phyloP scores from a whole-genome alignment of 495 filamentous ascomycete genomes.

The Neurospora intermedia region DNA sequence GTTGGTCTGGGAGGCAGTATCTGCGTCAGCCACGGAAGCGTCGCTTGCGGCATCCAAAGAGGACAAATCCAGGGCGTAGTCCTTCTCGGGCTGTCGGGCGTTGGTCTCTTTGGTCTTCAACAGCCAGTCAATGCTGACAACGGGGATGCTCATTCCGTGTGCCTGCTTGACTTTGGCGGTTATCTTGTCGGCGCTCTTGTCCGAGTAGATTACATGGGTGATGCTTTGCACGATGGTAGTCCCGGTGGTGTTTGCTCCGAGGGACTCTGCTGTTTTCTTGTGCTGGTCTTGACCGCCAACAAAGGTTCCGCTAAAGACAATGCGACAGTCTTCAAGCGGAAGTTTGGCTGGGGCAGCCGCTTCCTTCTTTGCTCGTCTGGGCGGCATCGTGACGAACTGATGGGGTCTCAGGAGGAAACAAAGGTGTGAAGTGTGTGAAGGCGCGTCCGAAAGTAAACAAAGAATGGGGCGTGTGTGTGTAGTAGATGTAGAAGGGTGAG shows the following conservation, averaged over 20 bases:
- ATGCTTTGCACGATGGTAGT: conserved; percentile 36
- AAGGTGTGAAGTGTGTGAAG: not conserved
- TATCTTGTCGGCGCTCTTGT: conserved; percentile 41
- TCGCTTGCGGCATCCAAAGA: not conserved
- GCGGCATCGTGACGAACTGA: conserved; percentile 13
- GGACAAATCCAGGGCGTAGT: conserved; percentile 4
- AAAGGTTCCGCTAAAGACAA: conserved; percentile 55
- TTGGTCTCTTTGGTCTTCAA: conserved; percentile 35
- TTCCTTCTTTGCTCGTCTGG: conserved; percentile 17
- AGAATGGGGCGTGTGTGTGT: not conserved
- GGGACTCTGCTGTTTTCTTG: conserved; percentile 32
- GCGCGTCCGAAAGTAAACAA: not conserved
- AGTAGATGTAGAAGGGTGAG: not conserved
- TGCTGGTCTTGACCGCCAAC: conserved; percentile 34
- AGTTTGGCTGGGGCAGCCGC: conserved; percentile 11
- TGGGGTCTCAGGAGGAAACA: not conserved
- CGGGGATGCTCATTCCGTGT: conserved; percentile 32
- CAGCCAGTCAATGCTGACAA: conserved; percentile 57
- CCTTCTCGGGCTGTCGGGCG: conserved; percentile 24
- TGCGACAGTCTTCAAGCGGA: conserved; percentile 32
- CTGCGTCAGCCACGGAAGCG: not conserved
- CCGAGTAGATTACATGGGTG: conserved; percentile 51
- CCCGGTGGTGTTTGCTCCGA: conserved; percentile 38
- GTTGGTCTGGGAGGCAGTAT: not conserved
- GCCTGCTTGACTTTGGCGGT: conserved; percentile 41